Conservation (phyloP, 2,329 filamentous ascomycete genomes). For the Beauveria medogensis region DNA sequence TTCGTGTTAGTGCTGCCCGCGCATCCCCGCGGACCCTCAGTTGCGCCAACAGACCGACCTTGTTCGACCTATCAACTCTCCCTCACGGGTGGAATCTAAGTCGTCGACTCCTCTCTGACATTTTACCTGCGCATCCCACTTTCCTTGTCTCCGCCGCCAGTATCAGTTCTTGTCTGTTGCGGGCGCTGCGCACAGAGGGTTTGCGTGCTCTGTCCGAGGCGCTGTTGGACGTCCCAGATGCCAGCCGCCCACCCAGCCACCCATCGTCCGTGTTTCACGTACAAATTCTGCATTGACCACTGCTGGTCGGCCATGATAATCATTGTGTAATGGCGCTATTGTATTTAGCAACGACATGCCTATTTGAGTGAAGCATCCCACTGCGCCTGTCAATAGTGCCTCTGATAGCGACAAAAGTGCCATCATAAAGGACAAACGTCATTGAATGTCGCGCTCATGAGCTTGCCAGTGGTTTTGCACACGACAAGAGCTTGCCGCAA, state of each 20-base stretch:
- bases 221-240: conserved; percentile 16
- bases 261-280: neutral
- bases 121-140: neutral
- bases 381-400: neutral
- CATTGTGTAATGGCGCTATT: neutral
- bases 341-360: neutral
- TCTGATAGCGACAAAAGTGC: neutral
- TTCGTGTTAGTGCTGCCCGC: neutral
- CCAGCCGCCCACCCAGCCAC: neutral
- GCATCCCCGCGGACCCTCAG: neutral
- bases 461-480: too few relatives aligned
- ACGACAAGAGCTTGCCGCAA: too few relatives aligned
- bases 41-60: neutral
- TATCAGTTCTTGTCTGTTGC: neutral
- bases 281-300: neutral
- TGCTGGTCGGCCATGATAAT: neutral
- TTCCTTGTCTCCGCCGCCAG: neutral
- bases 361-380: neutral
- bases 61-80: too few relatives aligned
- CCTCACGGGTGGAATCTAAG: too few relatives aligned
- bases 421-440: neutral
- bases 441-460: neutral
- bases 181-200: neutral
- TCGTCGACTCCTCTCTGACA: neutral
- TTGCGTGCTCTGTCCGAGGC: conserved; percentile 18